Base-by-base conservation (phyloP, 371 early-diverging fungal species). In the Umbelopsis sp. region DNA sequence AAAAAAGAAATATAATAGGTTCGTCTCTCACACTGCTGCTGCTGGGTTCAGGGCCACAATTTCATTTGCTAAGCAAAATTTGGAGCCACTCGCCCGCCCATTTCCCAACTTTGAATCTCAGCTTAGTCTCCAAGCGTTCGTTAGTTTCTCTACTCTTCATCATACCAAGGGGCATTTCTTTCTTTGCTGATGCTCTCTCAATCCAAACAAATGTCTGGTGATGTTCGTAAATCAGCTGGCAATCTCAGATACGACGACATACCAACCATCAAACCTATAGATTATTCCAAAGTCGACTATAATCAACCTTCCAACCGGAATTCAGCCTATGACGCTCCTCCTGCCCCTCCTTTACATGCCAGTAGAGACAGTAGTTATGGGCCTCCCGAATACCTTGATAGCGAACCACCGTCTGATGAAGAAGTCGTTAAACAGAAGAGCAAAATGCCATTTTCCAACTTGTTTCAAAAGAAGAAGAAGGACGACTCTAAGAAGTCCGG, bases 391-490 rank as follows among this genome's bases (percentile, higher is more conserved):
- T 25, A 57, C 32, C 35, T 57, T 29, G 57, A 57, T 35, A 57
- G 57, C 35, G 57, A 57, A 18, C 57, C 57, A 7, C 35, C 57
- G 10, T 57, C 57, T 9, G 57, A 57, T 18, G 57, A 57, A 35
- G 57, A 57, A 14, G 12, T 35, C 0, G 37, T 57, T 8, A 57
- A 35, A 5, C 22, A 14, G 18, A 57, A 35, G 35, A 57, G 16
- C 18, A 57, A 35, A 57, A 37, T 32, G 29, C 29, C 57, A 25
- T 57, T 57, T 6, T 25, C 35, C 11, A 57, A 57, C 35, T 57
- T 57, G 57, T 57, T 57, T 57, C 57, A 57, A 35, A 57, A 57
- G 57, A 57, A 57, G 29, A 57, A 57, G 57, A 57, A 57, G 9
- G 29, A 35, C n/a, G 35, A 57, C 18, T 10, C 29, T 10, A 57